Conservation (phyloP, 192 early-diverging fungal genomes). For the Phlyctochytrium arcticum region DNA sequence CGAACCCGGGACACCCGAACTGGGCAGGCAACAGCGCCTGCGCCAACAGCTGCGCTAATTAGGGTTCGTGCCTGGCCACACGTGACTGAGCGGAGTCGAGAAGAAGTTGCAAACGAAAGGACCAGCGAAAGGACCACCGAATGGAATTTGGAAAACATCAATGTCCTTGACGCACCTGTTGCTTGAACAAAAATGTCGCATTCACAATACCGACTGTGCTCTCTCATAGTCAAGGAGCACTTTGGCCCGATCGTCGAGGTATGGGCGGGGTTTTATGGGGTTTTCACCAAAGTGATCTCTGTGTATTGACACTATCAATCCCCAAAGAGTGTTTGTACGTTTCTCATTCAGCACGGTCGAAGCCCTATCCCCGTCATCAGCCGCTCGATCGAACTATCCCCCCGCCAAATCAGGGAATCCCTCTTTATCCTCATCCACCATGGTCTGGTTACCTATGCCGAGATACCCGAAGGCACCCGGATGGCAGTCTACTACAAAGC, state of each 20-base stretch:
- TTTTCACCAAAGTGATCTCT: background rate
- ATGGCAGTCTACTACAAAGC: constrained; percentile 67
- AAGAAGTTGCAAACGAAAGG: too few relatives aligned
- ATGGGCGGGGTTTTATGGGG: constrained; percentile 19
- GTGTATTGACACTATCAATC: background rate
- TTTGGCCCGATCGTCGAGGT: constrained; percentile 75
- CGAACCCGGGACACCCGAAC: too few relatives aligned
- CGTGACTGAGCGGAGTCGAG: too few relatives aligned
- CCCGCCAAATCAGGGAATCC: constrained; percentile 61
- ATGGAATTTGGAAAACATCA: background rate
- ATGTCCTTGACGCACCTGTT: too few relatives aligned
- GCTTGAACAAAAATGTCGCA: constrained; percentile 13
- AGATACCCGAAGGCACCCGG: constrained; percentile 53
- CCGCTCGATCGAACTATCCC: constrained; percentile 42
- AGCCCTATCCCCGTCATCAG: constrained; percentile 52
- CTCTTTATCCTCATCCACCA: constrained; percentile 88
- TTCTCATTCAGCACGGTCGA: constrained; percentile 65
- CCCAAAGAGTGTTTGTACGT: constrained; percentile 41
- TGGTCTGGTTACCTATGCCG: constrained; percentile 67
- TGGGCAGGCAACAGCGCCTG: too few relatives aligned
- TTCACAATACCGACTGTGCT: constrained; percentile 13
- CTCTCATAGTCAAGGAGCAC: constrained; percentile 61
- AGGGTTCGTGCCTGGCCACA: too few relatives aligned
- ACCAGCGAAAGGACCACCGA: too few relatives aligned
- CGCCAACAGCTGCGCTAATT: too few relatives aligned